phyloP scores from a whole-genome alignment of 768 basidiomycete species.

The Mycena maculata region DNA sequence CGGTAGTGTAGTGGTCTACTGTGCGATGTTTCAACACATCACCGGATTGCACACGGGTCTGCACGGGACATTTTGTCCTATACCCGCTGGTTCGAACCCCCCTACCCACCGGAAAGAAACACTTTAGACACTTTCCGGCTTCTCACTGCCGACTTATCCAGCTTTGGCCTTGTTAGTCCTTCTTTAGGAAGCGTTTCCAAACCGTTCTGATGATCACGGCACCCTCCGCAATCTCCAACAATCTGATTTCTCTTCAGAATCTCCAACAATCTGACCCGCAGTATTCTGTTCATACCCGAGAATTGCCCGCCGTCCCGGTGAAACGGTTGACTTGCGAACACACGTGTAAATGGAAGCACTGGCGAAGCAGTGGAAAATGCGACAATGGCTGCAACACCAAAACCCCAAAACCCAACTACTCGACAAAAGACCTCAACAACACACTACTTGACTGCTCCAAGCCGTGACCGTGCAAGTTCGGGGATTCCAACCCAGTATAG shows the following conservation, averaged over 20 bases:
- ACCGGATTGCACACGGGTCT: not conserved
- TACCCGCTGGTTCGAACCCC: conserved; percentile 12
- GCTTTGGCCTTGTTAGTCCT: not conserved
- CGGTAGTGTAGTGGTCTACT: conserved; percentile 20
- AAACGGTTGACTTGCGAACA: no score
- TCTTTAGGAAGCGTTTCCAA: not conserved
- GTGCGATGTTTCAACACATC: conserved; percentile 18
- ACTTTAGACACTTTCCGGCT: conserved; percentile 25
- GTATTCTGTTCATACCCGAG: no score
- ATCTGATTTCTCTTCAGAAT: not conserved
- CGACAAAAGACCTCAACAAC: no score
- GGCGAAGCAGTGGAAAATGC: no score
- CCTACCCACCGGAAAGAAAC: conserved; percentile 11
- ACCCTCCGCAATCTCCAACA: not conserved
- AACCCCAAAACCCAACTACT: no score
- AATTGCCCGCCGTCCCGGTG: no score
- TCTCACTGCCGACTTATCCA: conserved; percentile 19
- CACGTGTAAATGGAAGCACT: no score
- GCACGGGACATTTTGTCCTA: not conserved
- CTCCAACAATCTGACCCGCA: no score
- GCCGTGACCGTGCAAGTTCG: no score
- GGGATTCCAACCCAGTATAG: no score
- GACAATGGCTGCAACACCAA: no score
- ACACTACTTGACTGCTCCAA: no score
- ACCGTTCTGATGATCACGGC: not conserved